Percentiles rank a stretch among this genome's conserved stretches.
Conservation (phyloP, 495 filamentous ascomycete genomes). For the Lasiosphaeria hispida region DNA sequence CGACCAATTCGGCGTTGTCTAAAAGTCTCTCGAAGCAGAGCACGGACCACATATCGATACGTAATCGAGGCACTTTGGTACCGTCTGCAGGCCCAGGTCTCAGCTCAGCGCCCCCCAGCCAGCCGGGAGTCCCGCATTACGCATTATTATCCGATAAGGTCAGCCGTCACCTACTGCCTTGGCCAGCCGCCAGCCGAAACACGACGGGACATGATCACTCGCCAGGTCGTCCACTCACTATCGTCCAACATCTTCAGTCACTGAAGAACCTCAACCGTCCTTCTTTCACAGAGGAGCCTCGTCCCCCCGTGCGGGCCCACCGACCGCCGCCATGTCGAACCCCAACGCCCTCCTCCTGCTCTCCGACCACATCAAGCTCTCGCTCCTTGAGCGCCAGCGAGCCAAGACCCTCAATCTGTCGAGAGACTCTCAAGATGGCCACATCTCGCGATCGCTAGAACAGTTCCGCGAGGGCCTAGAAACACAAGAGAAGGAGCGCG, state of each 20-base stretch:
- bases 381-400: slow-evolving; percentile 82
- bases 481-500: slow-evolving; percentile 64
- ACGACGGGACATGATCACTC: background rate
- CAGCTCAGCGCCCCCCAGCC: too few relatives aligned
- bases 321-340: slow-evolving; percentile 43
- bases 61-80: background rate
- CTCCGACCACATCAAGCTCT: slow-evolving; percentile 76
- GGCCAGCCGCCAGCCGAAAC: slow-evolving; percentile 4
- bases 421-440: slow-evolving; percentile 80
- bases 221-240: background rate
- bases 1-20: background rate
- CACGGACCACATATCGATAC: background rate
- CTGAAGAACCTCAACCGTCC: background rate
- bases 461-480: slow-evolving; percentile 82
- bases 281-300: too few relatives aligned
- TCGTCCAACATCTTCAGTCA: background rate
- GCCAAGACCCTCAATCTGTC: slow-evolving; percentile 78
- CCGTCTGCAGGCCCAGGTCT: too few relatives aligned
- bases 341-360: slow-evolving; percentile 68
- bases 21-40: background rate
- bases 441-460: slow-evolving; percentile 85
- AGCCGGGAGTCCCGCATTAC: too few relatives aligned
- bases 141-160: background rate
- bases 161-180: slow-evolving; percentile 7
- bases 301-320: too few relatives aligned